These are phyloP conservation scores for Pythium aphanidermatum DNA, from an alignment of 352 stramenopile genomes.

Conservation along the genomic window DNA sequence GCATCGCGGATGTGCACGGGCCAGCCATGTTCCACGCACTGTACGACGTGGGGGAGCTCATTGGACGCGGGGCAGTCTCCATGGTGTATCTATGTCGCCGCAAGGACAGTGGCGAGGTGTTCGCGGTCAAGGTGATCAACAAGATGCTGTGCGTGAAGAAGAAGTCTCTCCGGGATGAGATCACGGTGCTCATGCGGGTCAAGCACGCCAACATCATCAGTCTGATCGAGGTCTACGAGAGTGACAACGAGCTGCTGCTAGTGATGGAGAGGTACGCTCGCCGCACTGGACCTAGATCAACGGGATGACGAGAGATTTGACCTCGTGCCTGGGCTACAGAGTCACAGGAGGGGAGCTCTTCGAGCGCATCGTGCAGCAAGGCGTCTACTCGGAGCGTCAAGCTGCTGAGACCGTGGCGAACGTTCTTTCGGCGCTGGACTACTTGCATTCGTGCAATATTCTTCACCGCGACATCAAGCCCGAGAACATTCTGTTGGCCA, in stretches of 20 bases:
- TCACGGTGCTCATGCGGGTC: slow-evolving; percentile 77
- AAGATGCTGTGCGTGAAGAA: slow-evolving; percentile 84
- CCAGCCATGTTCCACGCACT: slow-evolving; percentile 85
- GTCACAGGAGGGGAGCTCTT: slow-evolving; percentile 83
- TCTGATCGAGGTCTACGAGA: slow-evolving; percentile 82
- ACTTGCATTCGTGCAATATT: slow-evolving; percentile 79
- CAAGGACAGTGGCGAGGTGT: slow-evolving; percentile 77
- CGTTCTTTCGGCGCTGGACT: slow-evolving; percentile 64
- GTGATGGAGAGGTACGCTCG: slow-evolving; percentile 77
- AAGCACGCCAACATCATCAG: slow-evolving; percentile 87
- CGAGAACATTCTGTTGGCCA: slow-evolving; percentile 92
- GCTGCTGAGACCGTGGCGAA: slow-evolving; percentile 68
- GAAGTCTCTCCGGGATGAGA: slow-evolving; percentile 83
- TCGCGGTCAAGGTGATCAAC: slow-evolving; percentile 87
- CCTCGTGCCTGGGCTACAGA: too few relatives aligned
- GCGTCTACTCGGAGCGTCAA: slow-evolving; percentile 79
- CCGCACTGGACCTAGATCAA: too few relatives aligned
- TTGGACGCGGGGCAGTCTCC: slow-evolving; percentile 74
- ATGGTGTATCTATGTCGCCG: slow-evolving; percentile 80
- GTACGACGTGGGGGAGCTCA: slow-evolving; percentile 85
- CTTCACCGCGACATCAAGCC: slow-evolving; percentile 97
- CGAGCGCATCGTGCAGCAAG: slow-evolving; percentile 74
- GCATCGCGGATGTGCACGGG: slow-evolving; percentile 72
- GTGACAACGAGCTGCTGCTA: slow-evolving; percentile 80
- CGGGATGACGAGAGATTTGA: too few relatives aligned